These are phyloP conservation scores for Seminavis robusta DNA, from an alignment of 108 stramenopile genomes.

Conservation along the genomic window DNA sequence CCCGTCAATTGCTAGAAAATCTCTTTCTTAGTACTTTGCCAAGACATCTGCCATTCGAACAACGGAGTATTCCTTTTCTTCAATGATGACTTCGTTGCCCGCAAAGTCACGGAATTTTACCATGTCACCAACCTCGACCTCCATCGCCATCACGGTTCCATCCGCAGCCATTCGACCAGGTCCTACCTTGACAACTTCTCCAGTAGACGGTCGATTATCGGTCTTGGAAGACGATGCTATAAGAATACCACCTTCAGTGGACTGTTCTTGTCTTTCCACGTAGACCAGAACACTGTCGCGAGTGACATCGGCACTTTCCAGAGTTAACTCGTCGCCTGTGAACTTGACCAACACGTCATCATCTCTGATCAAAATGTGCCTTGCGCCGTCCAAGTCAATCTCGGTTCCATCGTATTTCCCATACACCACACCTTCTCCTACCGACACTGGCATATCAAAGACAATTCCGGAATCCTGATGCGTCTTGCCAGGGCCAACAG, in stretches of 20 bases:
- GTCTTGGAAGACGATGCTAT: conserved; percentile 47
- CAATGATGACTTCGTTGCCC: conserved; percentile 81
- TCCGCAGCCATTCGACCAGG: conserved; percentile 78
- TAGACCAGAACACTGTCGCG: conserved; percentile 76
- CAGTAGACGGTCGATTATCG: conserved; percentile 59
- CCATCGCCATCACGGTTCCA: conserved; percentile 80
- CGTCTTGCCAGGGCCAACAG: conserved; percentile 73
- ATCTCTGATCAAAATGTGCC: conserved; percentile 83
- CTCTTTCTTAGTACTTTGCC: conserved; percentile 76
- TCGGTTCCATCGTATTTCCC: conserved; percentile 90
- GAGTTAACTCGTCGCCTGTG: conserved; percentile 51
- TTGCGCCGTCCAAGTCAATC: conserved; percentile 65
- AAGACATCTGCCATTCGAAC: conserved; percentile 79
- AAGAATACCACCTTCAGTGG: conserved; percentile 67
- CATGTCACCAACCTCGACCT: conserved; percentile 69
- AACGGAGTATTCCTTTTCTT: conserved; percentile 79
- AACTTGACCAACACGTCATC: conserved; percentile 85
- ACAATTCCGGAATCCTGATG: conserved; percentile 75
- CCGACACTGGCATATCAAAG: conserved; percentile 66
- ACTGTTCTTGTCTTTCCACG: conserved; percentile 43
- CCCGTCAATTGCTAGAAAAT: no score
- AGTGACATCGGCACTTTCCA: conserved; percentile 62
- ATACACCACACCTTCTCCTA: conserved; percentile 81
- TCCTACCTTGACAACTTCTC: conserved; percentile 84
- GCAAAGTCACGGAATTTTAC: conserved; percentile 88